phyloP scores from a whole-genome alignment of 495 filamentous ascomycete genomes.

The Penicillium maclennaniae region DNA sequence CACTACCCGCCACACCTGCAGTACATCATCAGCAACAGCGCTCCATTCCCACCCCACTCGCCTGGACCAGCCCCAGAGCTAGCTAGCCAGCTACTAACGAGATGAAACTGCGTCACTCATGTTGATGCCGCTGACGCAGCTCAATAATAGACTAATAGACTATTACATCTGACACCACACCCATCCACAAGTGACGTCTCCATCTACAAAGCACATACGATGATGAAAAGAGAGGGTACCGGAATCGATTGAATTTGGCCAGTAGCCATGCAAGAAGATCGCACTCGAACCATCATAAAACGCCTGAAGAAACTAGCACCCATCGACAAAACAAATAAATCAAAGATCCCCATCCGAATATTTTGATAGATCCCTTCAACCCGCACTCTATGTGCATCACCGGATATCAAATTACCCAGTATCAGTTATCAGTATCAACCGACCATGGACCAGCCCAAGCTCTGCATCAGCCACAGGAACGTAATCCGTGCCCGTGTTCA shows the following conservation, averaged over 20 bases:
- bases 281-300: constrained; percentile 19
- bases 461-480: too few species aligned
- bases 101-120: background rate
- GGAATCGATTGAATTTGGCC: constrained; percentile 19
- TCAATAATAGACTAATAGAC: background rate
- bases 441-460: too few species aligned
- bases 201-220: background rate
- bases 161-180: background rate
- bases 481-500: too few species aligned
- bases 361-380: background rate
- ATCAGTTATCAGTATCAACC: too few species aligned
- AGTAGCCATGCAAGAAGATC: constrained; percentile 21
- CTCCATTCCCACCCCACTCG: background rate
- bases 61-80: background rate
- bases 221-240: background rate
- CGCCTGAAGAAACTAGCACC: constrained; percentile 23
- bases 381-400: background rate
- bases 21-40: background rate
- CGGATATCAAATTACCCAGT: too few species aligned
- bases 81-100: background rate
- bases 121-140: background rate
- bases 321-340: constrained; percentile 8
- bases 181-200: background rate
- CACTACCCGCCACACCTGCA: background rate
- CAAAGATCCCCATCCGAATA: background rate